Evolutionary conservation across 352 stramenopile genomes (phyloP).

Genomic region (Phytophthora quininea): DNA sequence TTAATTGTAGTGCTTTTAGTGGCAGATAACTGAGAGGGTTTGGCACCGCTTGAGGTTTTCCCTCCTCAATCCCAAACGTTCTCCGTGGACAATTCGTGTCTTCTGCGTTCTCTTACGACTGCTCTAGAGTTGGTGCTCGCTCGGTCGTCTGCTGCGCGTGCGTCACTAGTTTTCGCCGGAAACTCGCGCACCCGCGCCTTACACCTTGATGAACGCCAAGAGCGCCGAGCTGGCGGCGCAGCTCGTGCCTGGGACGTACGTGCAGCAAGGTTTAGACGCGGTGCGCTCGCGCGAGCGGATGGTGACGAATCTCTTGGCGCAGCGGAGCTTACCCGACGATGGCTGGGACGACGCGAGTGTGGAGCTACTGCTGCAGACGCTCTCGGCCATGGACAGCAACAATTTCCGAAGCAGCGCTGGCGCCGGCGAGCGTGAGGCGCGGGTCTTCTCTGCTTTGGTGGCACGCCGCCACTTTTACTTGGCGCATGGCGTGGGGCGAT

Average conservation of each 20-base stretch:
- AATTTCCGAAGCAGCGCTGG: constrained; percentile 93
- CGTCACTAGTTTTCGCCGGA: no score
- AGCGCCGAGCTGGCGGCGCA: constrained; percentile 56
- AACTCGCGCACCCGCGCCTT: no score
- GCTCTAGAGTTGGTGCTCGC: no score
- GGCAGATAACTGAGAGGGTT: no score
- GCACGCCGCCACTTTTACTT: constrained; percentile 93
- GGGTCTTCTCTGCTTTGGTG: constrained; percentile 86
- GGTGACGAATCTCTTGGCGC: constrained; percentile 80
- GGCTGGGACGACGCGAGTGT: constrained; percentile 91
- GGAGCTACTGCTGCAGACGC: constrained; percentile 85
- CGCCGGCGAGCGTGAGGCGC: constrained; percentile 97
- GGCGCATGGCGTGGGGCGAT: constrained; percentile 96
- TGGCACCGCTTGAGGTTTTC: no score
- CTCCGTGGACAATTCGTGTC: no score
- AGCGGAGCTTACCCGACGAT: constrained; percentile 83
- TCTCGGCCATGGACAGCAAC: constrained; percentile 95
- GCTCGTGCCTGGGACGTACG: constrained; percentile 70
- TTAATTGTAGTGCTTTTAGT: no score
- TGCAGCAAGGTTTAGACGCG: constrained; percentile 78
- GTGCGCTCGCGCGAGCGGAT: constrained; percentile 69
- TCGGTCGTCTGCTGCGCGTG: no score
- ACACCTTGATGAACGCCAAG: constrained; percentile 49
- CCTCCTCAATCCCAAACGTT: no score
- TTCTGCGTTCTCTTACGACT: no score